Evolutionary conservation across 768 basidiomycete genomes (phyloP), one percentile per base, ranked within the genome.

Genomic region (Boletus rubropictus): DNA sequence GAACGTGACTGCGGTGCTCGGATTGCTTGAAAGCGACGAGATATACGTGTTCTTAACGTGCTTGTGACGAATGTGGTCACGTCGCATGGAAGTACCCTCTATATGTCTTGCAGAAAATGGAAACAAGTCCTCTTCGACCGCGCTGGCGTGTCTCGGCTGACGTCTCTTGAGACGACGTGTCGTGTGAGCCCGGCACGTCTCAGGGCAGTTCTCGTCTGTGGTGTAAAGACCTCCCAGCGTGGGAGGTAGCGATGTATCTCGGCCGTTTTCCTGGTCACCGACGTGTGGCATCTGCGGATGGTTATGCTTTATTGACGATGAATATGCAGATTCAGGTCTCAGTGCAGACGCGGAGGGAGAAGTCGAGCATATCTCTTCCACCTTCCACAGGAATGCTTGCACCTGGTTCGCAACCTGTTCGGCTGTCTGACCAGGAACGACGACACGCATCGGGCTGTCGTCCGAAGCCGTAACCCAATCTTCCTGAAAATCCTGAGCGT

Each of bases 381-480:
- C 25, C 12, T 45, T 53, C 33, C 31, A 22, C 4, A 68, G 34
- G 40, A 65, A 48, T 14, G 40, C 41, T 32, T 52, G 55, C 9
- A 68, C 57, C 21, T 54, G 46, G 24, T 40, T 20, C 4, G 55
- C 53, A 18, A 67, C 54, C 35, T 62, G 38, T 50, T 50, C 59
- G 5, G 46, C 15, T 4, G 58, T 57, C 54, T 68, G 68, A 10
- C 69, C 67, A 31, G 73, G 72, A 3, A 70, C 68, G 15, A 73
- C 53, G 28, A 71, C 53, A 6, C 72, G 63, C 17, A 58, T 54
- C 28, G 72, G 70, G 4, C 34, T 39, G 17, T 59, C 57, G 8
- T 70, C 63, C 44, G 75, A 56, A 7, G 60, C 61, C 8, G 58
- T 59, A 2, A 64, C 62, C 72, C 72, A 74, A 27, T 59, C 59